Evolutionary conservation across 495 filamentous ascomycete genomes (phyloP).

Genomic region (Hyaloscypha bicolor): DNA sequence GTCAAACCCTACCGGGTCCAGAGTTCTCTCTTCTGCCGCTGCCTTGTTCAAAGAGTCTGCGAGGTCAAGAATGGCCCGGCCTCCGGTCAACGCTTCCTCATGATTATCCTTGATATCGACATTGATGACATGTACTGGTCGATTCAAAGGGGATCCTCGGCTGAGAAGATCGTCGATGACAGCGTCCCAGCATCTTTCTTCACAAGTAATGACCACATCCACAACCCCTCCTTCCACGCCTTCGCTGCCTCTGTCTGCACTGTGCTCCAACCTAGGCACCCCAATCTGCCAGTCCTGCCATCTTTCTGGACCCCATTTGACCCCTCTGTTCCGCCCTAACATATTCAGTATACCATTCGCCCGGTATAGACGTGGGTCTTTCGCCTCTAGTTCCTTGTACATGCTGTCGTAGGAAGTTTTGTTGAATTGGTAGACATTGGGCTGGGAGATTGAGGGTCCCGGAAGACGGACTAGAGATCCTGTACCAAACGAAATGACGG

Average conservation of each 20-base stretch:
- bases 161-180: slow-evolving; percentile 92
- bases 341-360: slow-evolving; percentile 93
- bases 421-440: slow-evolving; percentile 98
- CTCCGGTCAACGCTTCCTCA: slow-evolving; percentile 90
- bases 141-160: slow-evolving; percentile 79
- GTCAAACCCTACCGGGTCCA: slow-evolving; percentile 65
- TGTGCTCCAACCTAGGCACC: slow-evolving; percentile 68
- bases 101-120: slow-evolving; percentile 99
- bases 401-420: slow-evolving; percentile 89
- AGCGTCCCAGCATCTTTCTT: slow-evolving; percentile 98
- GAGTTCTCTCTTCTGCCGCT: slow-evolving; percentile 74
- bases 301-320: slow-evolving; percentile 95
- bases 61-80: slow-evolving; percentile 88
- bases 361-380: slow-evolving; percentile 87
- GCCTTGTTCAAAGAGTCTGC: slow-evolving; percentile 84
- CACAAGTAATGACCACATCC: slow-evolving; percentile 95
- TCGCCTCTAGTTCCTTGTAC: slow-evolving; percentile 81
- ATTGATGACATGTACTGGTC: slow-evolving; percentile 95
- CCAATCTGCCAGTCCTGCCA: slow-evolving; percentile 99
- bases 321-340: slow-evolving; percentile 85
- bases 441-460: slow-evolving; percentile 85
- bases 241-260: slow-evolving; percentile 65
- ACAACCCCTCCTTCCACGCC: slow-evolving; percentile 90
- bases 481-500: slow-evolving; percentile 97
- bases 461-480: slow-evolving; percentile 93